Percentiles rank a stretch among this genome's conserved stretches.
phyloP scores from a whole-genome alignment of 306 rosid species.

The Vachellia pachyceras region DNA sequence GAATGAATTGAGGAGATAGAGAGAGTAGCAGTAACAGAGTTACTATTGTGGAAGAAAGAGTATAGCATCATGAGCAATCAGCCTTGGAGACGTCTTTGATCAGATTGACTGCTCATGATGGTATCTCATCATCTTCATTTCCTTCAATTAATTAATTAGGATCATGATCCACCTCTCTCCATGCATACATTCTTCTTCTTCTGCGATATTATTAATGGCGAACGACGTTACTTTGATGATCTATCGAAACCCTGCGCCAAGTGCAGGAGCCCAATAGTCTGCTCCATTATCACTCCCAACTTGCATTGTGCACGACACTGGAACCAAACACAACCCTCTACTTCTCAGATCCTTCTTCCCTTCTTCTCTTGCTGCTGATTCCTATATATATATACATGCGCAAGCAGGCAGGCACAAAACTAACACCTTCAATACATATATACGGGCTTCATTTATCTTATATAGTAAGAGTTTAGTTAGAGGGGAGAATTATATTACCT shows the following conservation, averaged over 20 bases:
- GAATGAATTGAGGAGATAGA: background rate
- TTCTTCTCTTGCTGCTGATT: constrained; percentile 53
- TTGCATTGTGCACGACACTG: constrained; percentile 91
- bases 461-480: background rate
- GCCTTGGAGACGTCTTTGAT: constrained; percentile 68
- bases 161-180: too few relatives aligned
- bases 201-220: background rate
- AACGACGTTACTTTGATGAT: background rate
- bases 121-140: constrained; percentile 65
- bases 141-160: constrained; percentile 36
- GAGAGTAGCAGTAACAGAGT: background rate
- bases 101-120: constrained; percentile 99
- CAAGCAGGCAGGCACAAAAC: background rate
- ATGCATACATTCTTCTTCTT: background rate
- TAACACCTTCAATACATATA: background rate
- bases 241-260: constrained; percentile 78
- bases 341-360: constrained; percentile 80
- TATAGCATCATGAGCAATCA: constrained; percentile 99
- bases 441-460: too few relatives aligned
- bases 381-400: constrained; percentile 41
- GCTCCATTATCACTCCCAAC: constrained; percentile 99
- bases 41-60: constrained; percentile 50
- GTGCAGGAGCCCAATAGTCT: constrained; percentile 96
- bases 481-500: constrained; percentile 41
- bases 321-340: constrained; percentile 96